Evolutionary conservation across 495 filamentous ascomycete genomes (phyloP), one percentile per base, ranked within the genome.

Genomic region (Cercophora samala): DNA sequence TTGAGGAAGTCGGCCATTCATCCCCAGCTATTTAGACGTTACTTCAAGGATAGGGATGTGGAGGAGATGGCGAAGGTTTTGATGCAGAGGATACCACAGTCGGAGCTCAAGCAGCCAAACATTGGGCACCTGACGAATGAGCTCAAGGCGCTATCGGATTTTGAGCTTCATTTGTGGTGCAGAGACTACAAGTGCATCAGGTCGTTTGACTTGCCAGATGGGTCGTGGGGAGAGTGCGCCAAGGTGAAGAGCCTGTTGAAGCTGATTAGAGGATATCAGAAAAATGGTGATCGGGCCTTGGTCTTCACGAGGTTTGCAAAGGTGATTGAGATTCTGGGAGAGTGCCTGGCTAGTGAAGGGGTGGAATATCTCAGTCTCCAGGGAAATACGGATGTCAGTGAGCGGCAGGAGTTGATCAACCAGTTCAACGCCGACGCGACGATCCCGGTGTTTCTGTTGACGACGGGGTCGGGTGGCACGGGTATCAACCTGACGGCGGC

Each of bases 401-500:
- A 90, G 60, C 89, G 95, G 17, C 95, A 97, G 76, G 85, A 90
- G 13, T 81, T 93, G 65, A 93, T 97, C 71, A 92, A 98, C 73
- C 84, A 89, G 18, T 99, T 97, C 80, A 86, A 91, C 66, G 81
- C 86, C 6, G 86, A 93, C 66, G 80, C 82, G 5, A 84, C 86
- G 6, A 96, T 99, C 65, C 89, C 92, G 0, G 93, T 94, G 2
- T 99, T 99, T 78, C 84, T 99, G 42, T 84, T 99, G 1, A 94
- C 91, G 1, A 99, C 95, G 6, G 94, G 91, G 66, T 93, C 95
- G 9, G 95, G 95, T 21, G 95, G 95, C 46, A 92, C 93, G 3
- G 95, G 95, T 18, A 96, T 99, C 79, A 99, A 99, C 77, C 76
- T 99, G 37, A 92, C 92, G 15, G 91, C 89, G 54, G 96, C 95